These are phyloP conservation scores for Elsinoe australis DNA, from an alignment of 2,329 filamentous ascomycete genomes.

Conservation along the genomic window DNA sequence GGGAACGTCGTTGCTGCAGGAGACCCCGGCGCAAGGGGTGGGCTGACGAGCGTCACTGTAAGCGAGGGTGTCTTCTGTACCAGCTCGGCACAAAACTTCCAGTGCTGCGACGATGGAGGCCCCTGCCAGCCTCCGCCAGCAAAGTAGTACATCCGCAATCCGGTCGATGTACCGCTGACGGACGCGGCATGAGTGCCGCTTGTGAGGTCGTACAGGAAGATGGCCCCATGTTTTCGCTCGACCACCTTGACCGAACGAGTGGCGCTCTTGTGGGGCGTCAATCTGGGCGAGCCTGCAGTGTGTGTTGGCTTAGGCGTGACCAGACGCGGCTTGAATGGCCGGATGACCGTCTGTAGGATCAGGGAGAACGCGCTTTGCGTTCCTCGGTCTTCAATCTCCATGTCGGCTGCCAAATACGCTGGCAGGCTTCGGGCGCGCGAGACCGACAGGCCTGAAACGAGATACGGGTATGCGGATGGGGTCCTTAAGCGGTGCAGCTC, in stretches of 20 bases:
- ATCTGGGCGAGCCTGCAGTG: conserved; percentile 36
- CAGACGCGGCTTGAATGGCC: conserved; percentile 33
- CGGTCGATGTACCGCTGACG: conserved; percentile 20
- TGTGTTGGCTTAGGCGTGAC: conserved; percentile 27
- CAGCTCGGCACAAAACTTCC: conserved; percentile 44
- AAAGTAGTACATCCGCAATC: conserved; percentile 46
- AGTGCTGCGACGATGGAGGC: conserved; percentile 46
- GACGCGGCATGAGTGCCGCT: not conserved
- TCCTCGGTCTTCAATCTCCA: conserved; percentile 7
- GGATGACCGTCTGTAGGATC: conserved; percentile 33
- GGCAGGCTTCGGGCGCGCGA: no score
- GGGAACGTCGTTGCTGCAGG: conserved; percentile 45
- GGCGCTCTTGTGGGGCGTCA: conserved; percentile 29
- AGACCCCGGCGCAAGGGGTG: conserved; percentile 48
- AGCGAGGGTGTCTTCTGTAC: conserved; percentile 36
- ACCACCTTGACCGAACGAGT: conserved; percentile 30
- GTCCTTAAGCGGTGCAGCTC: no score
- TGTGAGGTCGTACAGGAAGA: conserved; percentile 43
- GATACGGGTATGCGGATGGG: no score
- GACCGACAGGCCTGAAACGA: no score
- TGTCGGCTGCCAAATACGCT: no score
- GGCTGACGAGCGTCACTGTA: conserved; percentile 43
- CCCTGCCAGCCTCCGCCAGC: conserved; percentile 50
- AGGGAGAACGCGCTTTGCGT: not conserved
- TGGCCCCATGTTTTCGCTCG: conserved; percentile 37